phyloP scores from a whole-genome alignment of 352 stramenopile genomes.

The Pelagophyceae sp. region DNA sequence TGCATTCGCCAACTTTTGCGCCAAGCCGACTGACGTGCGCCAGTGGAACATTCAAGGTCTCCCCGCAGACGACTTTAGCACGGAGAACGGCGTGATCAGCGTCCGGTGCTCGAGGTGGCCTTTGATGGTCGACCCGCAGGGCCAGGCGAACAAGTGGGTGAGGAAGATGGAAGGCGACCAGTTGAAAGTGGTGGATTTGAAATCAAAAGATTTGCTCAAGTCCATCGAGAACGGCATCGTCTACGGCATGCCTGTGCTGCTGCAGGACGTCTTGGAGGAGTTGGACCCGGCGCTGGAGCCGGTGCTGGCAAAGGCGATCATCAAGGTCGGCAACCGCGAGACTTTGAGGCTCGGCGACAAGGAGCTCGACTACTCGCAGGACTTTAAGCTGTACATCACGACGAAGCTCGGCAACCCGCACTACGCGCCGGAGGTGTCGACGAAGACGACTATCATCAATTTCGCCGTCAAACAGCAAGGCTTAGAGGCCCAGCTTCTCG shows the following conservation, averaged over 20 bases:
- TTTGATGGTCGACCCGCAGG: slow-evolving; percentile 93
- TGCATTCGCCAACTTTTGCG: slow-evolving; percentile 79
- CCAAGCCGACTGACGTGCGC: slow-evolving; percentile 80
- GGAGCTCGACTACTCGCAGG: slow-evolving; percentile 80
- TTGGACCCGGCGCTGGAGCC: slow-evolving; percentile 85
- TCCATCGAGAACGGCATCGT: slow-evolving; percentile 85
- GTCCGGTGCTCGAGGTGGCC: slow-evolving; percentile 82
- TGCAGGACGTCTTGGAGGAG: slow-evolving; percentile 90
- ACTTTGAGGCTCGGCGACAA: slow-evolving; percentile 85
- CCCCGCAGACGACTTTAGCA: slow-evolving; percentile 77
- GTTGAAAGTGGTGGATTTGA: slow-evolving; percentile 82
- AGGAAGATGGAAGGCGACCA: slow-evolving; percentile 75
- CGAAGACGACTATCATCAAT: slow-evolving; percentile 91
- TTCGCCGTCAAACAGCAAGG: slow-evolving; percentile 90
- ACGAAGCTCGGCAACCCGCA: slow-evolving; percentile 91
- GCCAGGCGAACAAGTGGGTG: slow-evolving; percentile 92
- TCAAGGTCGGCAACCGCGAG: slow-evolving; percentile 84
- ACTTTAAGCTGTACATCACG: slow-evolving; percentile 89
- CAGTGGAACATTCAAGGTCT: slow-evolving; percentile 88
- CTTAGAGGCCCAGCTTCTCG: slow-evolving; percentile 82
- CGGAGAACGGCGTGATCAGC: slow-evolving; percentile 90
- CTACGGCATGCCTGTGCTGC: slow-evolving; percentile 79
- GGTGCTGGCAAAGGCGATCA: slow-evolving; percentile 83
- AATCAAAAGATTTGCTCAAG: slow-evolving; percentile 83
- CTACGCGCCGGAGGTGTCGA: slow-evolving; percentile 83